These are phyloP conservation scores for Neopestalotiopsis rosae DNA, from an alignment of 2,329 filamentous ascomycete genomes.

Conservation along the genomic window DNA sequence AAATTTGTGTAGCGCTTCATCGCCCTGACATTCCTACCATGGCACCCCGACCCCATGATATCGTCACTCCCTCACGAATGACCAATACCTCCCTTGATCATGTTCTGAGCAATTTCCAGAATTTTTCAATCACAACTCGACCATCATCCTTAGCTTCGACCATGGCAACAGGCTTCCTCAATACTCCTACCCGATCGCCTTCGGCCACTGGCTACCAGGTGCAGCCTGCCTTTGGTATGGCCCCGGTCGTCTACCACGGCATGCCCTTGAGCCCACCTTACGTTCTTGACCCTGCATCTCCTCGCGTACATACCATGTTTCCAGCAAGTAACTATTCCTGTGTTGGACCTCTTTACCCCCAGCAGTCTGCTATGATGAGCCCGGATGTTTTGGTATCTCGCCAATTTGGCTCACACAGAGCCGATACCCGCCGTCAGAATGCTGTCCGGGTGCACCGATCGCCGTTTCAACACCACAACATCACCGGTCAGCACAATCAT, in stretches of 20 bases:
- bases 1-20: conserved; percentile 35
- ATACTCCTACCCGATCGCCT: conserved; percentile 29
- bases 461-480: conserved; percentile 46
- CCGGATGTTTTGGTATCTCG: conserved; percentile 48
- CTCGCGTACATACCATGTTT: conserved; percentile 35
- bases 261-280: conserved; percentile 37
- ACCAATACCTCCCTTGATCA: conserved; percentile 28
- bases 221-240: conserved; percentile 40
- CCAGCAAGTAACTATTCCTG: conserved; percentile 33
- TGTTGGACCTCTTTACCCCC: conserved; percentile 30
- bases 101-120: conserved; percentile 31
- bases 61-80: conserved; percentile 27
- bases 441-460: conserved; percentile 51
- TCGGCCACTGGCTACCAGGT: conserved; percentile 31
- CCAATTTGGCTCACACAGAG: conserved; percentile 37
- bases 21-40: conserved; percentile 34
- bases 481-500: conserved; percentile 62
- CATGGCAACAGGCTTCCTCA: conserved; percentile 29
- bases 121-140: conserved; percentile 31
- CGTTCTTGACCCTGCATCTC: conserved; percentile 39
- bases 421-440: conserved; percentile 54
- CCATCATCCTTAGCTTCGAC: conserved; percentile 27
- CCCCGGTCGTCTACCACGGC: conserved; percentile 42
- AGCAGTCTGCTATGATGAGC: conserved; percentile 27
- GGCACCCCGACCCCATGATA: conserved; percentile 23